Evolutionary conservation across 2,329 filamentous ascomycete species (phyloP).

Genomic region (Epichloe bromicola): DNA sequence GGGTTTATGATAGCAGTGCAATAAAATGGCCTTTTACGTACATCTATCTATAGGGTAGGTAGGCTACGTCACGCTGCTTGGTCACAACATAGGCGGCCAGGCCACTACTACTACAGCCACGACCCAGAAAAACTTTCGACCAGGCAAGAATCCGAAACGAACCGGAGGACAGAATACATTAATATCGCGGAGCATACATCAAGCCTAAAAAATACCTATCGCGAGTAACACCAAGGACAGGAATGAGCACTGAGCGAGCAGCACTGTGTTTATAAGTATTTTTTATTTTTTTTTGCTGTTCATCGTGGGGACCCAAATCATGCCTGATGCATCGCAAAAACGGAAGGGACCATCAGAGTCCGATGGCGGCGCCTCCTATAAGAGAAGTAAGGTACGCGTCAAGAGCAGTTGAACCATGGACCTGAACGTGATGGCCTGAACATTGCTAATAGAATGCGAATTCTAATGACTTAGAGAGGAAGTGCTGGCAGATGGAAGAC

Average conservation of each 20-base stretch:
- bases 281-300: not conserved
- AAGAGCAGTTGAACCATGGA: not conserved
- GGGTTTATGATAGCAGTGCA: too few species aligned
- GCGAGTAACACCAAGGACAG: too few species aligned
- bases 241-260: not conserved
- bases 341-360: conserved; percentile 21
- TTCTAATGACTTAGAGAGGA: conserved; percentile 26
- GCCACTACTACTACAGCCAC: too few species aligned
- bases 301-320: conserved; percentile 6
- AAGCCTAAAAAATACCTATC: too few species aligned
- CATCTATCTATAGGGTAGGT: not conserved
- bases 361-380: conserved; percentile 15
- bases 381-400: conserved; percentile 28
- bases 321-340: conserved; percentile 22
- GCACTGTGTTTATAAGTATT: not conserved
- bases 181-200: too few species aligned
- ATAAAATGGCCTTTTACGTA: too few species aligned
- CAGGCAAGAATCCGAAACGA: not conserved
- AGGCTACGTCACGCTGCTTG: not conserved
- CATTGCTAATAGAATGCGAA: not conserved
- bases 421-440: not conserved
- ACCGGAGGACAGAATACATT: not conserved
- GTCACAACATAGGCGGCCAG: not conserved
- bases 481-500: conserved; percentile 48
- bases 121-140: not conserved